Base-by-base conservation (phyloP, 306 rosid genomes). In the Glycyrrhiza uralensis region DNA sequence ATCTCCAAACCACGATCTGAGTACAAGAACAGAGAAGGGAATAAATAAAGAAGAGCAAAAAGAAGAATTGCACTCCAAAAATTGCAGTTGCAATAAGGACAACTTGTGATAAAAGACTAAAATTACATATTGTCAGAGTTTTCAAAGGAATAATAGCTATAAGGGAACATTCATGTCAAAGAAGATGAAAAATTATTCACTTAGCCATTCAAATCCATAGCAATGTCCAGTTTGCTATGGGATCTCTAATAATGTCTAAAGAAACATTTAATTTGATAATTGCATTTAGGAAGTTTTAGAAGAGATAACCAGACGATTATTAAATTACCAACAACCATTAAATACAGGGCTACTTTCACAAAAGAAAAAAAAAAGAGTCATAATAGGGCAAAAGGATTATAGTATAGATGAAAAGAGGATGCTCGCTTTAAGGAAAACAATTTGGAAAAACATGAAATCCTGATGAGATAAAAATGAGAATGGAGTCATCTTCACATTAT, bases 1-100 rank as follows among this genome's bases (percentile, higher is more conserved):
- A 95, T 79, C 90, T 95, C 97, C 94, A 89, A 74, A 95, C 96
- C 50, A 89, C 92, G 76, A 92, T 85, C 99, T 95, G 93, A 33
- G 56, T 76, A 74, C 68, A 82, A 66, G 52, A 83, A 58, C n/a
- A n/a, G 60, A 36, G 20, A 47, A 49, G 33, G 28, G 3, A 41
- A n/a, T n/a, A n/a, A n/a, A n/a, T n/a, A 41, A 28, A 22, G 0
- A 1, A 5, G 18, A 61, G 19, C 18, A 45, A 10, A 33, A 12
- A 11, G 55, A 35, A 20, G 61, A 30, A 7, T 73, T 73, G 0
- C 2, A 58, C 29, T 56, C 13, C 51, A 6, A 2, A 59, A 30
- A 72, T n/a, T n/a, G 33, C 4, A 57, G 30, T 29, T 44, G 59
- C 42, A 44, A 30, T 22, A 35, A 14, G 1, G 49, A 30, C 24